A percentile compares a stretch with the other conserved stretches of the same genome.
phyloP scores from a whole-genome alignment of 345 rosid species.

The Linum usitatissimum region DNA sequence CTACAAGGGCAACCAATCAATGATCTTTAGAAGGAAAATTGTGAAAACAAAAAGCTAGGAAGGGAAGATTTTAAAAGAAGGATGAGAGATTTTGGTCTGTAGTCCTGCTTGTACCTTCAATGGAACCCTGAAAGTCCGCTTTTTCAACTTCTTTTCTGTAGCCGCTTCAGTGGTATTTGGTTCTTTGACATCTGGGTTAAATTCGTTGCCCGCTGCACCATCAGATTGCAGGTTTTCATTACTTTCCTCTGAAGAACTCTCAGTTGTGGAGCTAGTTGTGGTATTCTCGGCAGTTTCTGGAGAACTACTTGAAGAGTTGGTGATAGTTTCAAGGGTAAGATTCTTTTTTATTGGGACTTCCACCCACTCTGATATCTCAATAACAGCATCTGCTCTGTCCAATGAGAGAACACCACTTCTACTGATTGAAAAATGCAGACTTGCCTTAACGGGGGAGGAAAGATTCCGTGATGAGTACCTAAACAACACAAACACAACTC shows the following conservation, averaged over 20 bases:
- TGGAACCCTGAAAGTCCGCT: conserved; percentile 66
- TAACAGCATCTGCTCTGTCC: conserved; percentile 86
- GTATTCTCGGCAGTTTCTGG: conserved; percentile 25
- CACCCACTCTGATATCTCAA: conserved; percentile 96
- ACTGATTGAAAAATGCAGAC: conserved; percentile 86
- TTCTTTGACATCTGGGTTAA: conserved; percentile 36
- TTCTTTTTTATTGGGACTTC: conserved; percentile 74
- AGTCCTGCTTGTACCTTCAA: conserved; percentile 48
- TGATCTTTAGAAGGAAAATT: not conserved
- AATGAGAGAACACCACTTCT: conserved; percentile 80
- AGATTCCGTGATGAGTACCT: conserved; percentile 88
- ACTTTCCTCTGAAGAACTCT: conserved; percentile 41
- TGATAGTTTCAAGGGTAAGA: conserved; percentile 48
- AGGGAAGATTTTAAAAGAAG: not conserved
- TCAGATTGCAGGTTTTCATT: conserved; percentile 39
- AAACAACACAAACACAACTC: conserved; percentile 11
- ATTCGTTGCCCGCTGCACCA: conserved; percentile 25
- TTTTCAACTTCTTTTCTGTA: conserved; percentile 75
- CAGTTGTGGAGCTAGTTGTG: not conserved
- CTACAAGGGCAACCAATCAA: conserved; percentile 26
- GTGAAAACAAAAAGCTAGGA: not conserved
- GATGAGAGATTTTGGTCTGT: not conserved
- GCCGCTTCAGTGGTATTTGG: conserved; percentile 35
- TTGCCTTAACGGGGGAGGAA: conserved; percentile 90
- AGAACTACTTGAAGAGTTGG: conserved; percentile 42